Conservation (phyloP, 2,329 filamentous ascomycete genomes). For the Zelopaecilomyces penicillatus region DNA sequence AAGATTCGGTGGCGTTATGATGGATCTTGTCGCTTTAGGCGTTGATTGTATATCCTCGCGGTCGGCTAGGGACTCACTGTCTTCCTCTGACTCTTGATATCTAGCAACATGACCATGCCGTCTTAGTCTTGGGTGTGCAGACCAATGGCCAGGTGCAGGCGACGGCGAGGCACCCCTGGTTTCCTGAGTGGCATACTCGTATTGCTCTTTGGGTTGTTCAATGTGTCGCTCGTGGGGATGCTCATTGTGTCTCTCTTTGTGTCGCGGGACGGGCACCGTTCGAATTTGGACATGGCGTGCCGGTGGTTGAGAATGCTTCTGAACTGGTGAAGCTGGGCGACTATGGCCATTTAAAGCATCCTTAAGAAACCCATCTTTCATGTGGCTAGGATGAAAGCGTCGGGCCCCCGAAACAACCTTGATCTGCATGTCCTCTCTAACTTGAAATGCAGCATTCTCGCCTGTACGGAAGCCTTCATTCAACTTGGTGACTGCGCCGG, state of each 20-base stretch:
- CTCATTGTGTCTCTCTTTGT: not conserved
- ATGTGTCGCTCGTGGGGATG: too few species aligned
- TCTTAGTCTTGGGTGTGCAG: conserved; percentile 1
- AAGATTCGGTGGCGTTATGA: conserved; percentile 11
- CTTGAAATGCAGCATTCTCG: conserved; percentile 19
- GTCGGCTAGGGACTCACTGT: conserved; percentile 13
- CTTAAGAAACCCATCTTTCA: conserved; percentile 27
- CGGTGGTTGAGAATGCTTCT: conserved; percentile 27
- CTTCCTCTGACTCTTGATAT: conserved; percentile 17
- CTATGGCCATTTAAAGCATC: conserved; percentile 11
- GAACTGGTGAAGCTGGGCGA: conserved; percentile 16
- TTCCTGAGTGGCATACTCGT: conserved; percentile 1
- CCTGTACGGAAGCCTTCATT: conserved; percentile 6
- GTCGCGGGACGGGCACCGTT: conserved; percentile 8
- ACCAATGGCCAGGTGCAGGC: conserved; percentile 13
- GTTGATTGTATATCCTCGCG: conserved; percentile 16
- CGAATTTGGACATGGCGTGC: conserved; percentile 28
- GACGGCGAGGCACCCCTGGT: conserved; percentile 18
- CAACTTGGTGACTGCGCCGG: conserved; percentile 3
- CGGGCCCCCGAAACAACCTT: conserved; percentile 22
- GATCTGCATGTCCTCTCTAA: conserved; percentile 30
- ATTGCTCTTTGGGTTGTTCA: too few species aligned
- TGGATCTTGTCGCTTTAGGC: conserved; percentile 16
- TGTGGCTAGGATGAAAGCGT: conserved; percentile 17
- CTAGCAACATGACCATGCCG: conserved; percentile 10